Conservation (phyloP, 1,139 yeast species). For the Debaryomyces sp. region DNA sequence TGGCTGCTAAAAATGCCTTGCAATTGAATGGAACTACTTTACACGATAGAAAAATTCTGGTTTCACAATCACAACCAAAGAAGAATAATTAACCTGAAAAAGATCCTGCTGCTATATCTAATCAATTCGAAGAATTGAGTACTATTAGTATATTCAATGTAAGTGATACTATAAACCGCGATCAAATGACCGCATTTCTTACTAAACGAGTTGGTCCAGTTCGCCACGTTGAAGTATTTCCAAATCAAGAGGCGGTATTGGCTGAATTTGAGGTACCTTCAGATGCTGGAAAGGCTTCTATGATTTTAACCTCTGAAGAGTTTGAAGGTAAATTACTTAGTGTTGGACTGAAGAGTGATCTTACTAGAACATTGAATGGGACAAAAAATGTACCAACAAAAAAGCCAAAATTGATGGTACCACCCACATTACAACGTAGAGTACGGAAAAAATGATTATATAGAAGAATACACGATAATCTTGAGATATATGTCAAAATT, state of each 20-base stretch:
- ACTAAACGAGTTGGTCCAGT: slow-evolving; percentile 38
- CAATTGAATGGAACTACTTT: slow-evolving; percentile 36
- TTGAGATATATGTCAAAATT: background rate
- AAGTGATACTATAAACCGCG: slow-evolving; percentile 47
- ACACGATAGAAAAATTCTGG: slow-evolving; percentile 46
- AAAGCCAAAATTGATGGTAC: slow-evolving; percentile 14
- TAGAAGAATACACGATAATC: background rate
- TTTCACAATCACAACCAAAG: slow-evolving; percentile 28
- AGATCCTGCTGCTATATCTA: slow-evolving; percentile 8
- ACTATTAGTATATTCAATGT: slow-evolving; percentile 50
- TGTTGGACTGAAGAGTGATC: slow-evolving; percentile 41
- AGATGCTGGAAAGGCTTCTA: slow-evolving; percentile 60
- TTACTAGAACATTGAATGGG: slow-evolving; percentile 15
- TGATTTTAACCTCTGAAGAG: slow-evolving; percentile 47
- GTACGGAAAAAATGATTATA: background rate
- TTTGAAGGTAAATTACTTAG: slow-evolving; percentile 39
- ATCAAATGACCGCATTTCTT: slow-evolving; percentile 40
- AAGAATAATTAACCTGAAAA: slow-evolving; percentile 12
- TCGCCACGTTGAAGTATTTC: slow-evolving; percentile 45
- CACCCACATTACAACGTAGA: slow-evolving; percentile 11
- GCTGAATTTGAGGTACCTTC: slow-evolving; percentile 50
- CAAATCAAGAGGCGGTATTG: slow-evolving; percentile 54
- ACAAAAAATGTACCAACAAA: background rate
- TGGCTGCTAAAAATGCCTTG: slow-evolving; percentile 46
- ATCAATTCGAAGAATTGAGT: slow-evolving; percentile 26